Evolutionary conservation across 2,329 filamentous ascomycete genomes (phyloP).

Genomic region (Hypoxylon sp.): DNA sequence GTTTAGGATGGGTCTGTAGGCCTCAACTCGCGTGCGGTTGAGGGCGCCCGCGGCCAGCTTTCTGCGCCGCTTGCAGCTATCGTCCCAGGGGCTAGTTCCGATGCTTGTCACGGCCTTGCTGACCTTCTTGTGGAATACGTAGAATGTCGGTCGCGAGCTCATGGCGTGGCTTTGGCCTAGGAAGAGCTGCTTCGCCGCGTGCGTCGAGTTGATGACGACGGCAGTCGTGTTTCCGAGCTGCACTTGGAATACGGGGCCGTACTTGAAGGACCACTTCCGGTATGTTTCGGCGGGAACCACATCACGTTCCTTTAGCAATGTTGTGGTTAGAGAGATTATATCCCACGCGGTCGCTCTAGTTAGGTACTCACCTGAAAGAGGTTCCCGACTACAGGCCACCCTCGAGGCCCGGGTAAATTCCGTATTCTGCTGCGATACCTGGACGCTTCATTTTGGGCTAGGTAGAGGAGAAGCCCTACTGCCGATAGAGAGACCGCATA

Average conservation of each 20-base stretch:
- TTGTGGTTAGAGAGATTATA: neutral
- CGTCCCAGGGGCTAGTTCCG: slow-evolving; percentile 76
- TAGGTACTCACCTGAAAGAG: slow-evolving; percentile 32
- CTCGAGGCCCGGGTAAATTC: slow-evolving; percentile 34
- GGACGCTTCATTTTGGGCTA: slow-evolving; percentile 33
- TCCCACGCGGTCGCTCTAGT: neutral
- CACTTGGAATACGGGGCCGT: slow-evolving; percentile 51
- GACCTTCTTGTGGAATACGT: slow-evolving; percentile 71
- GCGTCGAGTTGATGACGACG: slow-evolving; percentile 74
- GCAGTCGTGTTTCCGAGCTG: slow-evolving; percentile 64
- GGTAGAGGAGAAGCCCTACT: slow-evolving; percentile 23
- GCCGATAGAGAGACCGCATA: slow-evolving; percentile 6
- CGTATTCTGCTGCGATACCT: slow-evolving; percentile 36
- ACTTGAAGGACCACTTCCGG: slow-evolving; percentile 34
- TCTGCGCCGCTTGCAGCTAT: slow-evolving; percentile 73
- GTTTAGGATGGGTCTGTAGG: slow-evolving; percentile 75
- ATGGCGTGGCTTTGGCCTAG: slow-evolving; percentile 74
- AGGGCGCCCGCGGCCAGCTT: slow-evolving; percentile 75
- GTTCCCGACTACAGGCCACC: slow-evolving; percentile 38
- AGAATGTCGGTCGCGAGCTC: slow-evolving; percentile 73
- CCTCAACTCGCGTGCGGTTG: slow-evolving; percentile 72
- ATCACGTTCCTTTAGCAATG: slow-evolving; percentile 15
- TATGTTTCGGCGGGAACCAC: slow-evolving; percentile 29
- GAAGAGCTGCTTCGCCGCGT: slow-evolving; percentile 72
- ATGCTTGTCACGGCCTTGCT: slow-evolving; percentile 60